Percentiles rank a stretch among this genome's conserved stretches.
Evolutionary conservation across 2,329 filamentous ascomycete genomes (phyloP).

Genomic region (Ascochyta rabiei): DNA sequence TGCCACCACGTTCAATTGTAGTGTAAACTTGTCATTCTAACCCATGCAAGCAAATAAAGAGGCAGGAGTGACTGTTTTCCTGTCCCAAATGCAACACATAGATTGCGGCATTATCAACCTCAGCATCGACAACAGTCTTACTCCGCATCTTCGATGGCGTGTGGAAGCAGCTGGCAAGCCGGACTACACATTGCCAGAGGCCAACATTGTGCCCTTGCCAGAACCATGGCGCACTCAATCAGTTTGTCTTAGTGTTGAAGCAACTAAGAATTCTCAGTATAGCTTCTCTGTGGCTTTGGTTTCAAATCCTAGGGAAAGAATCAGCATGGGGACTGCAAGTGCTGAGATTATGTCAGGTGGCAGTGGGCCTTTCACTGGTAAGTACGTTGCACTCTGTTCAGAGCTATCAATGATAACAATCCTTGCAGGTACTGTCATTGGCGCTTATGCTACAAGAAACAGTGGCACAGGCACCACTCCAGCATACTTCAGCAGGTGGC

Average conservation of each 20-base stretch:
- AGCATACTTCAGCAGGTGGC: slow-evolving; percentile 57
- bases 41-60: slow-evolving; percentile 52
- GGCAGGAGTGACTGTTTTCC: slow-evolving; percentile 59
- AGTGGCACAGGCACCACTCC: slow-evolving; percentile 52
- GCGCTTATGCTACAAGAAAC: slow-evolving; percentile 60
- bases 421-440: slow-evolving; percentile 55
- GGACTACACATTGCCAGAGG: slow-evolving; percentile 42
- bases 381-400: background rate
- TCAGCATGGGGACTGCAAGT: slow-evolving; percentile 23
- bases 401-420: background rate
- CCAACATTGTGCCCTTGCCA: slow-evolving; percentile 28
- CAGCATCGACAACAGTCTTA: slow-evolving; percentile 7
- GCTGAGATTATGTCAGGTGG: slow-evolving; percentile 22
- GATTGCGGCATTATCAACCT: slow-evolving; percentile 49
- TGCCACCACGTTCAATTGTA: slow-evolving; percentile 60
- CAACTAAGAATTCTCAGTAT: background rate
- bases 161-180: slow-evolving; percentile 47
- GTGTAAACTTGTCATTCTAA: slow-evolving; percentile 50
- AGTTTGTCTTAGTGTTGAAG: background rate
- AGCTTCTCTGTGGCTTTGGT: background rate
- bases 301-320: background rate
- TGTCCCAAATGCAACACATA: slow-evolving; percentile 60
- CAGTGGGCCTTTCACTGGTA: slow-evolving; percentile 3
- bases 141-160: slow-evolving; percentile 52
- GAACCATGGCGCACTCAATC: background rate